phyloP scores from a whole-genome alignment of 768 basidiomycete species.

The Rhodotorula babjevae region DNA sequence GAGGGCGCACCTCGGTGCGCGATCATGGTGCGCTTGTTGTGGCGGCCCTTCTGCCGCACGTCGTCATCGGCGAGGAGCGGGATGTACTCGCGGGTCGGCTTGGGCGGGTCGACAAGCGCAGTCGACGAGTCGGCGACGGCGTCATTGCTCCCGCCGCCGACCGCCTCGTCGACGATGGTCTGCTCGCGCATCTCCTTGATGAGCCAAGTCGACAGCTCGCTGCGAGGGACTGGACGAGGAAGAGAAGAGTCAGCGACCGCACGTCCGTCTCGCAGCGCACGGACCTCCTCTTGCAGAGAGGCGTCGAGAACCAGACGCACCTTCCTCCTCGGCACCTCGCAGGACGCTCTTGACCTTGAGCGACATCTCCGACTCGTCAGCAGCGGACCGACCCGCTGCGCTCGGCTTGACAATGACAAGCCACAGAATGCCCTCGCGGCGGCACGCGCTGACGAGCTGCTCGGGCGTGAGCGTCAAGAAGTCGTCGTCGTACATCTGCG shows the following conservation, averaged over 20 bases:
- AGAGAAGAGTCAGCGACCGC: neutral
- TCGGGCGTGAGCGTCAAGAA: slow-evolving; percentile 38
- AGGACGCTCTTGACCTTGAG: slow-evolving; percentile 37
- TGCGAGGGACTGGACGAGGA: slow-evolving; percentile 18
- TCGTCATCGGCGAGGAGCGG: slow-evolving; percentile 32
- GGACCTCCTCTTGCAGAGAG: no score
- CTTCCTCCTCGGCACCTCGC: slow-evolving; percentile 33
- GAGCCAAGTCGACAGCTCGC: slow-evolving; percentile 35
- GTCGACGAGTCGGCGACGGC: neutral
- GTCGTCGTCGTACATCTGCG: slow-evolving; percentile 42
- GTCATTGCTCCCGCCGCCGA: slow-evolving; percentile 7
- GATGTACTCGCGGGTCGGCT: slow-evolving; percentile 18
- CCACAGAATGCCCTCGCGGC: slow-evolving; percentile 44
- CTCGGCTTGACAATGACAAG: slow-evolving; percentile 41
- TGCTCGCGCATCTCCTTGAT: slow-evolving; percentile 34
- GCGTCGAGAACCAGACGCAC: neutral
- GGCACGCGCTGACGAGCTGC: slow-evolving; percentile 41
- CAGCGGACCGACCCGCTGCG: slow-evolving; percentile 2
- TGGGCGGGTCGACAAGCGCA: slow-evolving; percentile 13
- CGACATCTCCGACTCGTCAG: slow-evolving; percentile 29
- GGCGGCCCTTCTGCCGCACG: slow-evolving; percentile 29
- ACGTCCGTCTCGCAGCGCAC: no score
- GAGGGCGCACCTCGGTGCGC: slow-evolving; percentile 10
- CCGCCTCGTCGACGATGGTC: slow-evolving; percentile 23
- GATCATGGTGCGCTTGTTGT: slow-evolving; percentile 32